Percentiles rank a stretch among this genome's conserved stretches.
Conservation (phyloP, 208 protist genomes). For the Crithidia acanthocephali region DNA sequence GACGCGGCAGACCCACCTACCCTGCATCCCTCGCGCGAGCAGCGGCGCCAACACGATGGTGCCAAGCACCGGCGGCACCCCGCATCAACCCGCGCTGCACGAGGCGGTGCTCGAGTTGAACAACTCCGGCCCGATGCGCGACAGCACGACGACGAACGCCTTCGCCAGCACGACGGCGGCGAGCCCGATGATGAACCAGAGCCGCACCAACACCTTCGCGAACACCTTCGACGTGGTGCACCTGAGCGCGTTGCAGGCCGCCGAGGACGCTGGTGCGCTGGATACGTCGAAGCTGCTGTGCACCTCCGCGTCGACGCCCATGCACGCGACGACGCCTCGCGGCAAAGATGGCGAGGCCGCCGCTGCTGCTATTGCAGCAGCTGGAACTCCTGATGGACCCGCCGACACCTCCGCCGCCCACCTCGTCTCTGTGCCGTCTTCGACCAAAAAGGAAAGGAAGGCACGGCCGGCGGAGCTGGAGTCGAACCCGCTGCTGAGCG, state of each 20-base stretch:
- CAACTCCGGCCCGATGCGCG: not conserved
- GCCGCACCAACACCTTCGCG: not conserved
- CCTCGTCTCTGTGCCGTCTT: not conserved
- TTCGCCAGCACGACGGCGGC: not conserved
- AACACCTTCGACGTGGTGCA: conserved; percentile 19
- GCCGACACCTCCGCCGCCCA: not conserved
- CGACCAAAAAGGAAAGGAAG: not conserved
- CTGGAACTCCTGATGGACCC: no score
- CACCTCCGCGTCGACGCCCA: not conserved
- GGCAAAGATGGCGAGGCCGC: no score
- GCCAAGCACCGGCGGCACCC: conserved; percentile 1
- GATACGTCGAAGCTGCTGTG: conserved; percentile 7
- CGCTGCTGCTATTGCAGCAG: not conserved
- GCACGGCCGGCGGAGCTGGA: not conserved
- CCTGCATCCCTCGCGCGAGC: conserved; percentile 5
- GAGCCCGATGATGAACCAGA: conserved; percentile 11
- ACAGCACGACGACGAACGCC: conserved; percentile 3
- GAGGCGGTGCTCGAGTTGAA: conserved; percentile 4
- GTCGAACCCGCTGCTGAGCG: conserved; percentile 9
- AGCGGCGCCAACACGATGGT: conserved; percentile 1
- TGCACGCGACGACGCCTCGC: not conserved
- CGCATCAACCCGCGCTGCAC: conserved; percentile 2
- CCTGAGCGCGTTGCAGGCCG: not conserved
- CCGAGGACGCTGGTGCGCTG: not conserved
- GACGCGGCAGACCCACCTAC: conserved; percentile 4